Evolutionary conservation across 2,329 filamentous ascomycete species (phyloP), one percentile per base, ranked within the genome.

Genomic region (Elsinoe arachidis): DNA sequence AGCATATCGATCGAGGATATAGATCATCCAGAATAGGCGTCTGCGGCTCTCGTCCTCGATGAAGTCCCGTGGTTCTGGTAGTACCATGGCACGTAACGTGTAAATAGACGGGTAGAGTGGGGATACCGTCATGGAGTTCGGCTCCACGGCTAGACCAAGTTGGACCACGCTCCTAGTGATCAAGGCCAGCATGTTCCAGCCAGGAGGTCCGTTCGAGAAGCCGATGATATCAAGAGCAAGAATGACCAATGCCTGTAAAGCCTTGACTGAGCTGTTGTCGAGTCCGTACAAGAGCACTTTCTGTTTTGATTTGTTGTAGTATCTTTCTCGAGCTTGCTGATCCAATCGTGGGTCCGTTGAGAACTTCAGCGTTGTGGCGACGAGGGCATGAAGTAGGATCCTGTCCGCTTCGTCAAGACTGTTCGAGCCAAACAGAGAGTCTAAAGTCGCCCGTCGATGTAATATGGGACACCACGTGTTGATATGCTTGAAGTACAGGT

Each of bases 11-110:
- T 96, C 91, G 5, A 96, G 78, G 11, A 96, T 74, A 67, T 95
- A 96, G 10, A 95, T 85, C 84, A 95, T 92, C 91, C 91, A 96
- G 70, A 96, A 95, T 1, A 96, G 76, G 23, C 91, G 79, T 26
- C 91, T 80, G 26, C 90, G 79, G 41, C 88, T 87, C 70, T 96
- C 91, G 60, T 96, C 91, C 68, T 96, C 90, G 57, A 95, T 86
- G 70, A 91, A 96, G 60, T 90, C 87, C 53, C 83, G 84, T 0
- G 91, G 81, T 60, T 95, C 90, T 0, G 90, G 87, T 0, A 96
- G 76, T 2, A 92, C 85, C 75, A 91, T 91, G 14, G 90, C 89
- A 56, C 90, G 80, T 44, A 95, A 75, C 0, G 90, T 96, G 68
- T 95, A 95, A 47, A 96, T 96, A 0, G 91, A 95, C 1, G 86